Conservation (phyloP, 139 green algal species). For the Haematococcus sp. region DNA sequence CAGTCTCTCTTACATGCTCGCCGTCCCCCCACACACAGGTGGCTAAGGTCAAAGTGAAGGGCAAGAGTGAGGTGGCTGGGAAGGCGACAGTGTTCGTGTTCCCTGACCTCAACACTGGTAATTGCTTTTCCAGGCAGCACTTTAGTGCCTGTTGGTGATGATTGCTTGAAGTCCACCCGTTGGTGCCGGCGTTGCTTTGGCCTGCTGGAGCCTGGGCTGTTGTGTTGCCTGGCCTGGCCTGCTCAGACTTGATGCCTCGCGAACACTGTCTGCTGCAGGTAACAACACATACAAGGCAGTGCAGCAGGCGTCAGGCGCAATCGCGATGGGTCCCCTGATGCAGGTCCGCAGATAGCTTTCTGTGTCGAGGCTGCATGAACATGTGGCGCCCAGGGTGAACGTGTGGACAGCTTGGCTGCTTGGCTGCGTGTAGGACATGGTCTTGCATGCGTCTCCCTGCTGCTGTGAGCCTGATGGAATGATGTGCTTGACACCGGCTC, state of each 20-base stretch:
- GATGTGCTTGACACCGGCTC: not conserved
- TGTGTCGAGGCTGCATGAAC: too few relatives aligned
- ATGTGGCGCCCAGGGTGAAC: too few relatives aligned
- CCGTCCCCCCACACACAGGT: not conserved
- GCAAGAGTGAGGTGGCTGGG: slow-evolving; percentile 68
- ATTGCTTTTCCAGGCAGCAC: not conserved
- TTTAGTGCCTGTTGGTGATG: not conserved
- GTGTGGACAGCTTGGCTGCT: too few relatives aligned
- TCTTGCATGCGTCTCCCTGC: not conserved
- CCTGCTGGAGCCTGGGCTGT: too few relatives aligned
- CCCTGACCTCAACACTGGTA: slow-evolving; percentile 87
- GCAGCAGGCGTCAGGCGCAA: slow-evolving; percentile 68
- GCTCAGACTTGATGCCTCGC: too few relatives aligned
- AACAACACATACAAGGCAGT: slow-evolving; percentile 90
- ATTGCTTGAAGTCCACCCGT: not conserved
- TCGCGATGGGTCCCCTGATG: slow-evolving; percentile 89
- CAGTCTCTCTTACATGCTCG: not conserved
- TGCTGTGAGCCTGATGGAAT: too few relatives aligned
- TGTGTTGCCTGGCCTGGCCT: too few relatives aligned
- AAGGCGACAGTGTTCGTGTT: slow-evolving; percentile 86
- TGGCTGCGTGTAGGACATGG: not conserved
- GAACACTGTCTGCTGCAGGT: slow-evolving; percentile 16
- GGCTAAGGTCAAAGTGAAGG: slow-evolving; percentile 55
- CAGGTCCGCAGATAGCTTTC: too few relatives aligned
- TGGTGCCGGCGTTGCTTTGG: not conserved